phyloP scores from a whole-genome alignment of 257 asterid genomes.

The Avicennia marina region DNA sequence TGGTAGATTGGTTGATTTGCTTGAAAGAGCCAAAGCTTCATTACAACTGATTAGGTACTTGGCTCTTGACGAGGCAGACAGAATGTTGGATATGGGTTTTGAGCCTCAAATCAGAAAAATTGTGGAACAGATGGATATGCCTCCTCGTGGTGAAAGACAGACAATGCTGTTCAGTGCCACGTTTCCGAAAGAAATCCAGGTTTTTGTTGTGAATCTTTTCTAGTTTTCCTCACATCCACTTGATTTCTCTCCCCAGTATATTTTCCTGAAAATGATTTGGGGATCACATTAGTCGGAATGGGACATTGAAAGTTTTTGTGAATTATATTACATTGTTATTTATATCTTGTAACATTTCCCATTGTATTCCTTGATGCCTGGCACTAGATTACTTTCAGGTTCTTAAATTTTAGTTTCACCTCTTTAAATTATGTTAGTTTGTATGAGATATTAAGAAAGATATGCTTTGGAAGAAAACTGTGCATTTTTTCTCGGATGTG shows the following conservation, averaged over 20 bases:
- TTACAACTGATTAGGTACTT: conserved; percentile 73
- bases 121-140: conserved; percentile 94
- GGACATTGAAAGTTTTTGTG: background rate
- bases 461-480: too few relatives aligned
- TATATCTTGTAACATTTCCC: background rate
- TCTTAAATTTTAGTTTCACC: background rate
- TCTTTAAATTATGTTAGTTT: background rate
- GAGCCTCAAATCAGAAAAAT: conserved; percentile 95
- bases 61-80: conserved; percentile 95
- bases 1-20: conserved; percentile 89
- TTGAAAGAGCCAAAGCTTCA: conserved; percentile 86
- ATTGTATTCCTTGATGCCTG: conserved; percentile 1
- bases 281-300: background rate
- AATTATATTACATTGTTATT: background rate
- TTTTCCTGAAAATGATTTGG: background rate
- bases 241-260: background rate
- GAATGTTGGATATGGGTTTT: conserved; percentile 96
- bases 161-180: conserved; percentile 93
- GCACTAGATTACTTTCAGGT: background rate
- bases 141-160: conserved; percentile 82
- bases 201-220: conserved; percentile 17
- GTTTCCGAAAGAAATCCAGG: conserved; percentile 92
- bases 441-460: too few relatives aligned
- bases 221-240: conserved; percentile 7
- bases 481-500: too few relatives aligned